Evolutionary conservation across 495 filamentous ascomycete genomes (phyloP).

Genomic region (Annulohypoxylon stygium): DNA sequence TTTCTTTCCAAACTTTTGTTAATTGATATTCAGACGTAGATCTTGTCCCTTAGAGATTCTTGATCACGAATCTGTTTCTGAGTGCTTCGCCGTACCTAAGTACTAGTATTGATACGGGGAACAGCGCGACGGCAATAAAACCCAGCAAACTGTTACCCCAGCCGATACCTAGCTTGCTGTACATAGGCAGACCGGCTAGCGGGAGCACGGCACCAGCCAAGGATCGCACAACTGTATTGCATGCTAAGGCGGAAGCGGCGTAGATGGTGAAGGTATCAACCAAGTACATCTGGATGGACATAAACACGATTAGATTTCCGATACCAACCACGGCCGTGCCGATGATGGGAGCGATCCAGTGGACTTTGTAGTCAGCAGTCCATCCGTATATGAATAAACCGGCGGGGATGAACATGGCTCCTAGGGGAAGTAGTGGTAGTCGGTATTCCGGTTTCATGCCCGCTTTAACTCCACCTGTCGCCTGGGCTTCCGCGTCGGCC

Average conservation of each 20-base stretch:
- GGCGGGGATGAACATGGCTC: conserved; percentile 58
- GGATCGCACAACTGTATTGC: conserved; percentile 65
- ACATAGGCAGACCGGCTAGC: conserved; percentile 67
- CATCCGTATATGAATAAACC: conserved; percentile 62
- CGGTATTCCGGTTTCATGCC: conserved; percentile 64
- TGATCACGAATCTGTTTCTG: conserved; percentile 59
- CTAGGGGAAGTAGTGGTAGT: conserved; percentile 72
- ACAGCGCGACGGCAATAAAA: conserved; percentile 64
- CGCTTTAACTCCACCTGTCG: conserved; percentile 35
- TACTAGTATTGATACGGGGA: conserved; percentile 66
- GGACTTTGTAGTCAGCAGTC: conserved; percentile 72
- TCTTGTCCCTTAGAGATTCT: conserved; percentile 53
- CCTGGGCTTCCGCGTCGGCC: conserved; percentile 47
- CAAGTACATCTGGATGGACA: conserved; percentile 66
- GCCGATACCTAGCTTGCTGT: conserved; percentile 66
- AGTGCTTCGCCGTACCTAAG: conserved; percentile 66
- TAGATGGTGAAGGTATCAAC: conserved; percentile 72
- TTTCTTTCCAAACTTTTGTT: neutral
- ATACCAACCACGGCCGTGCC: conserved; percentile 59
- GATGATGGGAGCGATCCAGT: conserved; percentile 72
- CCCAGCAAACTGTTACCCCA: conserved; percentile 73
- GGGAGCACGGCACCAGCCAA: conserved; percentile 70
- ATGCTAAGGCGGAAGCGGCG: conserved; percentile 71
- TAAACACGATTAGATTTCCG: conserved; percentile 63
- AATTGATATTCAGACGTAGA: neutral